phyloP scores from a whole-genome alignment of 768 basidiomycete species.

The Macrolepiota albuminosa region DNA sequence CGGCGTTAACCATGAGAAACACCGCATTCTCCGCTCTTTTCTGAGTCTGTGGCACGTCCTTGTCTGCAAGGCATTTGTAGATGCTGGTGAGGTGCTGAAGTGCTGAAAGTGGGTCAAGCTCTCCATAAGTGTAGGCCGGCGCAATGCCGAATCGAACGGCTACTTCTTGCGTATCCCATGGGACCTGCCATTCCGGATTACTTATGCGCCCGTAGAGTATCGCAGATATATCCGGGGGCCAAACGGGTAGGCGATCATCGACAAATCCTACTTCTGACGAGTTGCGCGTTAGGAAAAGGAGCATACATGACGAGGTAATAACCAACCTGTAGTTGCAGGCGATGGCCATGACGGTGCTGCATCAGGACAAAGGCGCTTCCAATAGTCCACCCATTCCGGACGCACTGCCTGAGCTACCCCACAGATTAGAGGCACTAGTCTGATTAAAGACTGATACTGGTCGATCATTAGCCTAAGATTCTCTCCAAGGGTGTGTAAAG shows the following conservation, averaged over 20 bases:
- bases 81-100: conserved; percentile 50
- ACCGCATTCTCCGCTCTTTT: conserved; percentile 68
- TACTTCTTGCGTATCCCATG: conserved; percentile 45
- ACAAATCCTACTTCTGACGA: conserved; percentile 39
- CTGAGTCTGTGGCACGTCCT: conserved; percentile 41
- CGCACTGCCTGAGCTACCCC: conserved; percentile 57
- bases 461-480: conserved; percentile 56
- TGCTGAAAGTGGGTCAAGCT: conserved; percentile 50
- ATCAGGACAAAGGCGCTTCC: conserved; percentile 76
- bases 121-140: conserved; percentile 59
- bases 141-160: conserved; percentile 43
- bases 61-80: conserved; percentile 59
- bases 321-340: conserved; percentile 37
- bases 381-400: conserved; percentile 90
- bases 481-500: conserved; percentile 77
- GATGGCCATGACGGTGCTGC: conserved; percentile 58
- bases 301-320: neutral
- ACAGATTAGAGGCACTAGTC: conserved; percentile 61
- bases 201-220: conserved; percentile 57
- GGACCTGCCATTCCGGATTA: conserved; percentile 66
- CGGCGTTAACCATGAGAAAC: conserved; percentile 44
- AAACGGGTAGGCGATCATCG: conserved; percentile 70
- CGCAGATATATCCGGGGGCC: conserved; percentile 74
- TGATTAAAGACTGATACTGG: conserved; percentile 49
- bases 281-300: neutral